phyloP scores from a whole-genome alignment of 345 rosid genomes.

The Fremontodendron californicum region DNA sequence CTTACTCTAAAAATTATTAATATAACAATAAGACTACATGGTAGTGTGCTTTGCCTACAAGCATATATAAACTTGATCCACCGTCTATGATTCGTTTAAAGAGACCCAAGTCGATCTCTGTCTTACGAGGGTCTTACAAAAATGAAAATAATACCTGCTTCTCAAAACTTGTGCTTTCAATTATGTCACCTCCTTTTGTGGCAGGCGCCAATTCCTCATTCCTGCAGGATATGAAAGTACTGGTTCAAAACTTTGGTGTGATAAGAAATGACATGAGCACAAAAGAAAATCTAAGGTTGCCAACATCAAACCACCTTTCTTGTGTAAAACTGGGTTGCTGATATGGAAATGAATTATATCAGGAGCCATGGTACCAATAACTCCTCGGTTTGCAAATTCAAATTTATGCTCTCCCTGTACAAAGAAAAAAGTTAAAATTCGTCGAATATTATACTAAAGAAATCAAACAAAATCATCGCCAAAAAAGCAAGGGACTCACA shows the following conservation, averaged over 20 bases:
- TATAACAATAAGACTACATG: too few relatives aligned
- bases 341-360: constrained; percentile 24
- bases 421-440: neutral
- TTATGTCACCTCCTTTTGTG: constrained; percentile 15
- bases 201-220: constrained; percentile 13
- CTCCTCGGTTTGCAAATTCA: constrained; percentile 27
- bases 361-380: constrained; percentile 16
- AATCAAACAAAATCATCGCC: constrained; percentile 7
- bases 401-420: constrained; percentile 37
- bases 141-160: too few relatives aligned
- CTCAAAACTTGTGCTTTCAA: too few relatives aligned
- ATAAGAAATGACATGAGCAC: constrained; percentile 1
- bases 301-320: constrained; percentile 31
- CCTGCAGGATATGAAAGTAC: constrained; percentile 17
- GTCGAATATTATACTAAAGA: constrained; percentile 10
- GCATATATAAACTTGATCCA: too few relatives aligned
- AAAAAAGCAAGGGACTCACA: constrained; percentile 40
- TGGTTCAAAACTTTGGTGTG: neutral
- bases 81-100: too few relatives aligned
- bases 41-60: too few relatives aligned
- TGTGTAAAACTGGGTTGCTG: constrained; percentile 17
- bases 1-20: too few relatives aligned
- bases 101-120: too few relatives aligned
- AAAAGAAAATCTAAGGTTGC: neutral
- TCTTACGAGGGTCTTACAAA: too few relatives aligned